Evolutionary conservation across 75 land plant genomes (phyloP), one percentile per base, ranked within the genome.

Genomic region (Gnetum montanum): DNA sequence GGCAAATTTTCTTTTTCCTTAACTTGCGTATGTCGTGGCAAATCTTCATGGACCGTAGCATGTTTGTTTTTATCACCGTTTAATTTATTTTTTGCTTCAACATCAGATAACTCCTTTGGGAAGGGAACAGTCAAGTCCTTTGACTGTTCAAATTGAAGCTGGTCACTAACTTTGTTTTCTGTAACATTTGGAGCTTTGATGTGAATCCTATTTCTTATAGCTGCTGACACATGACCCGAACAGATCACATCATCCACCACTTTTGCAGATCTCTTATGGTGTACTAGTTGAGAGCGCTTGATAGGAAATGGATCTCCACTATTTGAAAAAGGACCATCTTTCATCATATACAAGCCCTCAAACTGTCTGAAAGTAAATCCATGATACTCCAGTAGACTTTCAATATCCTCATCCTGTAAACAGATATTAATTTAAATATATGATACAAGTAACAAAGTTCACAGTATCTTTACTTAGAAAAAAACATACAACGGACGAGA

Each of bases 301-400:
- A 76, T 63, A 6, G 57, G 68, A 59, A 57, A 85, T 54, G 80
- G 78, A 8, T 34, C 49, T 16, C 83, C 84, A 40, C 63, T 59
- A 59, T 89, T 85, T 23, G 83, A 69, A 60, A 94, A 83, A 8
- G 77, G 75, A 23, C 78, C 86, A 43, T 94, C 98, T 61, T 90
- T 89, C 50, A 94, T 80, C 77, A 85, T 76, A 46, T 94, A 94
- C 23, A 68, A 59, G 55, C 80, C 90, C 54, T 90, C 91, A 74
- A 61, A 94, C 11, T 47, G 50, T 65, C 80, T 94, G 44, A 85
- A 38, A 3, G 51, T 60, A 57, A 85, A 89, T 1, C 98, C 88
- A 74, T 94, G 85, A 36, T 83, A 78, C 48, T 85, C 78, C 23
- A 86, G 43, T 58, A 94, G 74, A 66, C 65, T 58, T 34, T 73